A percentile compares a stretch with the other conserved stretches of the same genome.
These are phyloP conservation scores for Bipolaris zeicola DNA, from an alignment of 2,329 filamentous ascomycete species.

Conservation along the genomic window DNA sequence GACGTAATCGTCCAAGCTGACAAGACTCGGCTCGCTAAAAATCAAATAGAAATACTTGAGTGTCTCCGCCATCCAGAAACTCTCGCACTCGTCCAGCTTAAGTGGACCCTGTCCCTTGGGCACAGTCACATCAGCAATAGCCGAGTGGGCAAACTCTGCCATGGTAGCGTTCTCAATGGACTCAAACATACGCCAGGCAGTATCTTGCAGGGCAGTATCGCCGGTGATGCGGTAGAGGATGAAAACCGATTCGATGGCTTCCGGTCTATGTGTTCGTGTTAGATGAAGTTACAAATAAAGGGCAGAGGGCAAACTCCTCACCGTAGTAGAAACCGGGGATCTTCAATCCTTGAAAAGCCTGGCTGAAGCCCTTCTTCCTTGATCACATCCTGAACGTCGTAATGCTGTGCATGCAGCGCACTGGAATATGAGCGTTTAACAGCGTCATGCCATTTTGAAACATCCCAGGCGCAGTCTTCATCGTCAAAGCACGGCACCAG, in stretches of 20 bases:
- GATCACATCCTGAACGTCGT: conserved; percentile 39
- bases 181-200: conserved; percentile 85
- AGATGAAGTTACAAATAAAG: background rate
- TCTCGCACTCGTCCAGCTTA: conserved; percentile 58
- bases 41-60: conserved; percentile 91
- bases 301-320: conserved; percentile 15
- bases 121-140: conserved; percentile 68
- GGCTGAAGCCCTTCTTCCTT: conserved; percentile 48
- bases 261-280: conserved; percentile 61
- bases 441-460: conserved; percentile 51
- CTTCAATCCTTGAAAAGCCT: conserved; percentile 49
- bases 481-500: conserved; percentile 51
- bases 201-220: conserved; percentile 74
- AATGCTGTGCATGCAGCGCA: conserved; percentile 14
- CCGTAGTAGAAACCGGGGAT: conserved; percentile 51
- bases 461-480: conserved; percentile 51
- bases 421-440: conserved; percentile 32
- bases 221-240: conserved; percentile 91
- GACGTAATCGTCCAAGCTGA: conserved; percentile 72
- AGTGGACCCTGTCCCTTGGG: conserved; percentile 28
- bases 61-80: conserved; percentile 89
- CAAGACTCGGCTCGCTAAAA: conserved; percentile 69
- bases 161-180: conserved; percentile 70
- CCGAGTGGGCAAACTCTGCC: conserved; percentile 71
- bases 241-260: conserved; percentile 87